Percentiles rank a stretch among this genome's conserved stretches.
Conservation (phyloP, 805 yeast species). For the baker's yeast (Saccharomyces cerevisiae) region DNA sequence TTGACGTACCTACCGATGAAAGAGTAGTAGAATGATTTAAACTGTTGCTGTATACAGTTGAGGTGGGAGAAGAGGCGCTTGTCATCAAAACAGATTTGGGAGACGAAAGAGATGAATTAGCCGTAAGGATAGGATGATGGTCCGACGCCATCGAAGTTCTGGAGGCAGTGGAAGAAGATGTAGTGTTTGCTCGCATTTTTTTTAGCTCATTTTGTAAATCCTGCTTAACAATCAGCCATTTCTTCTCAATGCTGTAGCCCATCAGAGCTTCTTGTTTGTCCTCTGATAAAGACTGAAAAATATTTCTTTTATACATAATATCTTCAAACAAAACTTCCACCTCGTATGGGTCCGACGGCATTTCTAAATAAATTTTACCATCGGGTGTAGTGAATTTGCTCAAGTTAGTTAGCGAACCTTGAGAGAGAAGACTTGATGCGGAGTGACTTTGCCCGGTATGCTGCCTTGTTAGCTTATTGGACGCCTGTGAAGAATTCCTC, state of each 20-base stretch:
- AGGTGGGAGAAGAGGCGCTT: background rate
- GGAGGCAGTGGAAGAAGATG: background rate
- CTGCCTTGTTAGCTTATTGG: constrained; percentile 16
- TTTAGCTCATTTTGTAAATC: constrained; percentile 73
- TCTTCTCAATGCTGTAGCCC: constrained; percentile 64
- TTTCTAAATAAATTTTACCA: constrained; percentile 41
- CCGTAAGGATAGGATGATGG: background rate
- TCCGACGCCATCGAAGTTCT: background rate
- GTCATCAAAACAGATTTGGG: background rate
- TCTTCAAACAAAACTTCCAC: constrained; percentile 70
- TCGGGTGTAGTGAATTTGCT: constrained; percentile 24
- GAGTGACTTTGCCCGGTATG: constrained; percentile 20
- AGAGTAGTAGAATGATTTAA: background rate
- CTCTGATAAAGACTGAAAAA: constrained; percentile 55
- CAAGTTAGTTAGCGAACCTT: constrained; percentile 22
- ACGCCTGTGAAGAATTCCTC: background rate
- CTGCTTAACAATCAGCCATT: constrained; percentile 87
- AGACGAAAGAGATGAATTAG: background rate
- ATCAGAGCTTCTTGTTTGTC: constrained; percentile 71
- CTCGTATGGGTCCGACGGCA: constrained; percentile 56
- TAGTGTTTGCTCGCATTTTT: constrained; percentile 34
- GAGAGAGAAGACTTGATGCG: constrained; percentile 23
- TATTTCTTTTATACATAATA: constrained; percentile 73
- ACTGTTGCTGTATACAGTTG: background rate
- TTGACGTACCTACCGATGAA: background rate